phyloP scores from a whole-genome alignment of 805 yeast species.

The Zygoascus tannicola region DNA sequence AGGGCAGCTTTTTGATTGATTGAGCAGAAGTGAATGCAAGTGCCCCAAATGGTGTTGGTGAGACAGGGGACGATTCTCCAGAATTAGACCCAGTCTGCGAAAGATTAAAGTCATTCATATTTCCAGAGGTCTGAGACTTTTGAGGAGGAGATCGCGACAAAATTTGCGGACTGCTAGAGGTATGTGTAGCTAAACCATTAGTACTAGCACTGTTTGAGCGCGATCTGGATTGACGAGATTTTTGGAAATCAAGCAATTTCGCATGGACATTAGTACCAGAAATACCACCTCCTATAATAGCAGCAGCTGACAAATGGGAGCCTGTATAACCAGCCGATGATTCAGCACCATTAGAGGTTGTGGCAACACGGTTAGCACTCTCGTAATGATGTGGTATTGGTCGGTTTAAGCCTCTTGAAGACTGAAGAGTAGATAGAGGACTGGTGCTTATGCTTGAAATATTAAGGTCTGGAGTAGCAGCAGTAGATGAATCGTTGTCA shows the following conservation, averaged over 20 bases:
- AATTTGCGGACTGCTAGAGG: not conserved
- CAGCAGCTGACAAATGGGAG: conserved; percentile 5
- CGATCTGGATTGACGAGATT: conserved; percentile 43
- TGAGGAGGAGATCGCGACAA: not conserved
- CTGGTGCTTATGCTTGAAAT: no score
- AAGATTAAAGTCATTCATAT: conserved; percentile 6
- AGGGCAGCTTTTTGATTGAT: conserved; percentile 20
- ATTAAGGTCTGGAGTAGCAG: no score
- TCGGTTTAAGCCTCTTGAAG: not conserved
- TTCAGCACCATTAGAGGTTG: no score
- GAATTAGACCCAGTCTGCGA: conserved; percentile 4
- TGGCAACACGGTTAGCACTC: no score
- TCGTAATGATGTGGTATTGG: conserved; percentile 1
- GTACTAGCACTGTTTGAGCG: conserved; percentile 11
- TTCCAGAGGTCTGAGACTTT: not conserved
- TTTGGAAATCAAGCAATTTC: conserved; percentile 76
- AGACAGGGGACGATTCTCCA: conserved; percentile 6
- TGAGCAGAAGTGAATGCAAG: conserved; percentile 4
- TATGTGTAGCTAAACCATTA: not conserved
- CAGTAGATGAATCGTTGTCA: no score
- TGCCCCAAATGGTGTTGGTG: conserved; percentile 13
- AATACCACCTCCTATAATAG: conserved; percentile 7
- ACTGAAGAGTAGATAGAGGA: not conserved
- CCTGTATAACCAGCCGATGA: no score
- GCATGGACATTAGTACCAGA: conserved; percentile 68